A percentile compares a stretch with the other conserved stretches of the same genome.
phyloP scores from a whole-genome alignment of 768 basidiomycete species.

The Leccinum subgranulosum region DNA sequence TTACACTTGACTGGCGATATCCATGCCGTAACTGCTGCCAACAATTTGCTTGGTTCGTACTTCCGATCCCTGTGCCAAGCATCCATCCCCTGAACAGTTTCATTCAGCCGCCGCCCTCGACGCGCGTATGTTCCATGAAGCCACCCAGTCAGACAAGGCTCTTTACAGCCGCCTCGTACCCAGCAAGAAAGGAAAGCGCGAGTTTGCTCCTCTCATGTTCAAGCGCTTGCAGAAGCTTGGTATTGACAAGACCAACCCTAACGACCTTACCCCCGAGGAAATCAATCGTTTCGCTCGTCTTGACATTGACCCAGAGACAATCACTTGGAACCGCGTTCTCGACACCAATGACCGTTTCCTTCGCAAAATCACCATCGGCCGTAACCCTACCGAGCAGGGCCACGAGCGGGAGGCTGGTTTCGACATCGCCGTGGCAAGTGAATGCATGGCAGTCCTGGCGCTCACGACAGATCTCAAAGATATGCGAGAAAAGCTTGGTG shows the following conservation, averaged over 20 bases:
- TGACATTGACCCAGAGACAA: slow-evolving; percentile 85
- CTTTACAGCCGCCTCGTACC: slow-evolving; percentile 92
- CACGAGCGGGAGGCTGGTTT: slow-evolving; percentile 88
- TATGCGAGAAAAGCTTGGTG: slow-evolving; percentile 89
- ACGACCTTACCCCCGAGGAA: slow-evolving; percentile 91
- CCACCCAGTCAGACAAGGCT: slow-evolving; percentile 92
- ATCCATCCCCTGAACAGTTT: slow-evolving; percentile 1
- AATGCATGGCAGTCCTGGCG: slow-evolving; percentile 97
- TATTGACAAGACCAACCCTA: slow-evolving; percentile 90
- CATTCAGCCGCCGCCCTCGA: slow-evolving; percentile 88
- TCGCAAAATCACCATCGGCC: slow-evolving; percentile 91
- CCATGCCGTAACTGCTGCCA: slow-evolving; percentile 95
- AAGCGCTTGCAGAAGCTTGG: slow-evolving; percentile 94
- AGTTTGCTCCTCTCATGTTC: slow-evolving; percentile 95
- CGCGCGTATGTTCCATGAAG: slow-evolving; percentile 97
- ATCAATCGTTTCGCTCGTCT: slow-evolving; percentile 86
- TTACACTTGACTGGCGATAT: slow-evolving; percentile 96
- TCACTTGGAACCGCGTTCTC: slow-evolving; percentile 97
- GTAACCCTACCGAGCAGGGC: slow-evolving; percentile 84
- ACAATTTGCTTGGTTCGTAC: slow-evolving; percentile 81
- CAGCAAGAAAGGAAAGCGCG: slow-evolving; percentile 88
- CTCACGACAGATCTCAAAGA: slow-evolving; percentile 84
- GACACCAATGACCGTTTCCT: slow-evolving; percentile 98
- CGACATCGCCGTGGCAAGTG: slow-evolving; percentile 96
- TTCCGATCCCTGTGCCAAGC: neutral